These are phyloP conservation scores for Nothophoma quercina DNA, from an alignment of 2,329 filamentous ascomycete genomes.

Conservation along the genomic window DNA sequence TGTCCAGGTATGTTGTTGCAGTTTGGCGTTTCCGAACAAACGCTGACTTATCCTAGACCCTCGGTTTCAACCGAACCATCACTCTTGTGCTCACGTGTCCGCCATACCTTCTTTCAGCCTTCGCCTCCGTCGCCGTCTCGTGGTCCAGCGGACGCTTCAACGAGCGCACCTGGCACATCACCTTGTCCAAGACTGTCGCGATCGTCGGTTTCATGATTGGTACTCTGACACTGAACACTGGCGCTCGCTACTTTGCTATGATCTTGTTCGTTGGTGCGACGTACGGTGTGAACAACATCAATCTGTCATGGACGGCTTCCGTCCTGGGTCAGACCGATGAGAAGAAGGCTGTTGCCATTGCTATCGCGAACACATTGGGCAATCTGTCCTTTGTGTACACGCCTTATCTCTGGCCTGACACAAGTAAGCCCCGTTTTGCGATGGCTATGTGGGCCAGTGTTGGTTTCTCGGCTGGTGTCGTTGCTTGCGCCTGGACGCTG, in stretches of 20 bases:
- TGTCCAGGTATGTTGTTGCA: slow-evolving; percentile 2
- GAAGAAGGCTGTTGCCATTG: slow-evolving; percentile 51
- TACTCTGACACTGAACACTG: slow-evolving; percentile 34
- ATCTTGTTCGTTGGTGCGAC: slow-evolving; percentile 42
- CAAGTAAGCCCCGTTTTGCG: slow-evolving; percentile 17
- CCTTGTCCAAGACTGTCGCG: slow-evolving; percentile 32
- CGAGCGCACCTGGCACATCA: slow-evolving; percentile 45
- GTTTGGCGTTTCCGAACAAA: too few species aligned
- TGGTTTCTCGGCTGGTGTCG: slow-evolving; percentile 20
- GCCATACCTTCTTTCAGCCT: slow-evolving; percentile 43
- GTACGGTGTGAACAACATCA: slow-evolving; percentile 44
- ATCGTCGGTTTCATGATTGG: slow-evolving; percentile 43
- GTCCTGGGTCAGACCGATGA: slow-evolving; percentile 51
- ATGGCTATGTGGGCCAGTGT: slow-evolving; percentile 26
- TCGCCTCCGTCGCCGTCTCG: slow-evolving; percentile 33
- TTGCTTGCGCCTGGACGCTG: slow-evolving; percentile 26
- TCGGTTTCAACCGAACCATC: slow-evolving; percentile 41
- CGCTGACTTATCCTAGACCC: slow-evolving; percentile 4
- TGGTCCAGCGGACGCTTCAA: slow-evolving; percentile 36
- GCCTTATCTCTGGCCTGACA: slow-evolving; percentile 25
- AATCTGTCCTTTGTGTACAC: slow-evolving; percentile 48
- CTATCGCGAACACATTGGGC: slow-evolving; percentile 51
- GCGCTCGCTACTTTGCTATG: slow-evolving; percentile 42
- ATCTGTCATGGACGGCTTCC: slow-evolving; percentile 50
- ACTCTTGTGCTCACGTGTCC: slow-evolving; percentile 39